phyloP scores from a whole-genome alignment of 1,284 basidiomycete species.

The Tilletia indica region DNA sequence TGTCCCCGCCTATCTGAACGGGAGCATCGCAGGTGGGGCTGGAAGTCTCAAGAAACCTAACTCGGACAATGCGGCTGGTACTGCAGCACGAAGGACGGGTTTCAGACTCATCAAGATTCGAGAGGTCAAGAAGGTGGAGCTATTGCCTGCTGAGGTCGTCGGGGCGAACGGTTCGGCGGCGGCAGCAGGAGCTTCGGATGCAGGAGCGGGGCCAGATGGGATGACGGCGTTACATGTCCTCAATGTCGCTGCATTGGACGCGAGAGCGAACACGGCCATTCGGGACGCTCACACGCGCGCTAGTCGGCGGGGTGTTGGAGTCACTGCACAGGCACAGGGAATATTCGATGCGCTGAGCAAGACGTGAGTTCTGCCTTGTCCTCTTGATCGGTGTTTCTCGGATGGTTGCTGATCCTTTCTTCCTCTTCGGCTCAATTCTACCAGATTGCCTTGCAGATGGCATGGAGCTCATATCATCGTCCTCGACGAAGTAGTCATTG shows the following conservation, averaged over 20 bases:
- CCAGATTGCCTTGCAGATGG: constrained; percentile 49
- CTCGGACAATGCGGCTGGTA: constrained; percentile 35
- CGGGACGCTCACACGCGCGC: constrained; percentile 28
- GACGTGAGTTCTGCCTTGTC: constrained; percentile 38
- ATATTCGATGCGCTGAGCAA: constrained; percentile 53
- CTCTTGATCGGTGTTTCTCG: no score
- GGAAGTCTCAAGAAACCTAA: not conserved
- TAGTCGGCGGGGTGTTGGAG: constrained; percentile 24
- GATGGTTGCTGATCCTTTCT: not conserved
- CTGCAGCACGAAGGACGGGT: constrained; percentile 32
- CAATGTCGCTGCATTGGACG: constrained; percentile 22
- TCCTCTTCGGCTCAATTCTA: not conserved
- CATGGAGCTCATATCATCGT: constrained; percentile 53
- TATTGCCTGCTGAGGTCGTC: constrained; percentile 12
- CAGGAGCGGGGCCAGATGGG: constrained; percentile 12
- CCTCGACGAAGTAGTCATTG: constrained; percentile 53
- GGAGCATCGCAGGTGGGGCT: constrained; percentile 2
- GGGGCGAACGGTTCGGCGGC: no score
- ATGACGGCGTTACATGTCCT: constrained; percentile 17
- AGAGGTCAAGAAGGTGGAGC: constrained; percentile 40
- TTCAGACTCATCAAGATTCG: constrained; percentile 48
- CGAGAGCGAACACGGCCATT: constrained; percentile 32
- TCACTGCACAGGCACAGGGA: constrained; percentile 37
- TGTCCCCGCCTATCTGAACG: constrained; percentile 26
- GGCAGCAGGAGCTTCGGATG: no score